Base-by-base conservation (phyloP, 805 yeast species). In the Sungouiozyma ichnusensis region DNA sequence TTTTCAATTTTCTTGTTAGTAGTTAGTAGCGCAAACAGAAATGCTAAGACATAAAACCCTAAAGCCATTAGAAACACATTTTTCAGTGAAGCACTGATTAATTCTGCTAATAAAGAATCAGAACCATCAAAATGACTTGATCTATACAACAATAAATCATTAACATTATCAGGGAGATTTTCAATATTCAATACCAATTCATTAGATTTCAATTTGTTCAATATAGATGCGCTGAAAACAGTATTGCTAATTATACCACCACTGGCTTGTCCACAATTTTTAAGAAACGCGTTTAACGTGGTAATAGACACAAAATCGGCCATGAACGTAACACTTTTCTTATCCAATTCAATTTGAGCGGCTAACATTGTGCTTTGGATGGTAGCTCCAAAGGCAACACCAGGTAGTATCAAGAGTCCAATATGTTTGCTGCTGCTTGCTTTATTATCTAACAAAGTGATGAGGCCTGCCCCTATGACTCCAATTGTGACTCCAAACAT, bases 351-450 rank as follows among this genome's bases (percentile, higher is more conserved):
- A 7, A 63, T 34, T 44, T 64, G 68, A 13, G 55, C 48, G 16
- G 62, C 52, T 34, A 63, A 45, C 38, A 63, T 29, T 4, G 58
- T 47, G n/a, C 62, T 43, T 47, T 67, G 72, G 49, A 65, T 46
- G 20, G 52, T 45, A 4, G 55, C 38, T 17, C 72, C 73, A 32
- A 66, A 48, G 3, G 60, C 62, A 9, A 63, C 41, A 41, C 72
- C 72, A 3, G 64, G 60, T 15, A 66, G 53, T 34, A 68, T 64
- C 37, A 66, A 44, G 16, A 55, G 48, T 3, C 72, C 73, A 34
- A 67, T 66, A 33, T 57, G 58, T 32, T 52, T 33, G 0, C 59
- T 40, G 3, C 45, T 41, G 3, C 52, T 43, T 2, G 71, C 58
- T 33, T 58, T 47, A 27, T 55, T 62, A 3, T 55, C 50, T 35